phyloP scores from a whole-genome alignment of 1,284 basidiomycete genomes.

The Tilletiopsis washingtonensis region DNA sequence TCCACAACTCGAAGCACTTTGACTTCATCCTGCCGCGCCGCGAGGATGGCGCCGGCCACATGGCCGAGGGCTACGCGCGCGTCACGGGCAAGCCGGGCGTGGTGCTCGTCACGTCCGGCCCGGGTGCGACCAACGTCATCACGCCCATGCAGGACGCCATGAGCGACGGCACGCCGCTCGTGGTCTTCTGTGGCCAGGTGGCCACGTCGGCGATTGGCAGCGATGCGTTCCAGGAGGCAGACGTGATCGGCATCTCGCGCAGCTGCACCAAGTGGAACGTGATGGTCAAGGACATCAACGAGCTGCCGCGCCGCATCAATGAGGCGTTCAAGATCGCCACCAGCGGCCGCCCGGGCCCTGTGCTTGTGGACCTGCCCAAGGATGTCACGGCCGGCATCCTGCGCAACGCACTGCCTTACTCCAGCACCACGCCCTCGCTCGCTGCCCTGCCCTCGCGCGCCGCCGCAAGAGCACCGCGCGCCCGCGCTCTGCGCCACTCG shows the following conservation, averaged over 20 bases:
- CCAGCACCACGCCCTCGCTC: conserved; percentile 75
- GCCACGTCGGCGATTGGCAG: conserved; percentile 96
- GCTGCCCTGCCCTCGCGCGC: conserved; percentile 39
- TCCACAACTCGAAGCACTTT: conserved; percentile 91
- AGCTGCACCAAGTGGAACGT: conserved; percentile 99
- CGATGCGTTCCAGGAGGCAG: conserved; percentile 97
- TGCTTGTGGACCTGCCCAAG: conserved; percentile 94
- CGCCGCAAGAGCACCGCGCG: conserved; percentile 23
- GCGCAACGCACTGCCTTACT: conserved; percentile 75
- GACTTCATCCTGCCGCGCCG: conserved; percentile 92
- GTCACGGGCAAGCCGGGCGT: conserved; percentile 97
- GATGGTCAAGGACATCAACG: conserved; percentile 95
- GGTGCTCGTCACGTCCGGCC: conserved; percentile 93
- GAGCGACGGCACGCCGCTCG: conserved; percentile 84
- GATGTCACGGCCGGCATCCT: conserved; percentile 91
- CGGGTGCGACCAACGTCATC: conserved; percentile 93
- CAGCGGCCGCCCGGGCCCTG: conserved; percentile 89
- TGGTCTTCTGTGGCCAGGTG: conserved; percentile 95
- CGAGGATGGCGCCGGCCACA: conserved; percentile 96
- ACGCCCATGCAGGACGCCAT: conserved; percentile 98
- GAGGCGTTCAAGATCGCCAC: conserved; percentile 99
- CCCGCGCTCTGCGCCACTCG: conserved; percentile 12
- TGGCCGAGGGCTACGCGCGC: conserved; percentile 96
- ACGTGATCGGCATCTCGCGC: conserved; percentile 88
- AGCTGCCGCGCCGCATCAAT: conserved; percentile 90